Percentiles rank a stretch among this genome's conserved stretches.
These are phyloP conservation scores for Paecilomyces sp. DNA, from an alignment of 2,329 filamentous ascomycete species.

Conservation along the genomic window DNA sequence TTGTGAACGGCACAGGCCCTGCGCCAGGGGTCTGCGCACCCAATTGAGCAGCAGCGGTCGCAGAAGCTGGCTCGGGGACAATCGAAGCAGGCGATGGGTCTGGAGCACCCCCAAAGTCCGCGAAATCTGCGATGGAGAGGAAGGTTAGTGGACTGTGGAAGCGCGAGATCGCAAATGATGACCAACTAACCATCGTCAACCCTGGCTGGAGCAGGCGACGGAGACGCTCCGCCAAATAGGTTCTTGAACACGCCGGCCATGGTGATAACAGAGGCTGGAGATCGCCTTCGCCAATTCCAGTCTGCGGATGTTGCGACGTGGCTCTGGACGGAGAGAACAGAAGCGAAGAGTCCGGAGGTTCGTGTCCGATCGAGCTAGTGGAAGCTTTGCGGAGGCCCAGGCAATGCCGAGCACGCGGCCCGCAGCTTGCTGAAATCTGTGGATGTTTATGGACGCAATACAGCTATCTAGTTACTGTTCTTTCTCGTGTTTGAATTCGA, in stretches of 20 bases:
- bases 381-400: background rate
- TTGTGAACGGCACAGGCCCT: slow-evolving; percentile 64
- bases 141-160: slow-evolving; percentile 12
- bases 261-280: slow-evolving; percentile 10
- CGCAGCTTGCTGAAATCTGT: background rate
- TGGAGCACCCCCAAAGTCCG: slow-evolving; percentile 79
- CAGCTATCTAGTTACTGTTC: too few relatives aligned
- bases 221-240: slow-evolving; percentile 26
- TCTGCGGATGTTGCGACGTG: slow-evolving; percentile 4
- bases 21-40: slow-evolving; percentile 39
- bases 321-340: slow-evolving; percentile 1
- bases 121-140: slow-evolving; percentile 61
- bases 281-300: background rate
- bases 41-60: slow-evolving; percentile 38
- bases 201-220: slow-evolving; percentile 20
- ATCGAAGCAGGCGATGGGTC: slow-evolving; percentile 52
- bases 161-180: slow-evolving; percentile 11
- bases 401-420: background rate
- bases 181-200: slow-evolving; percentile 28
- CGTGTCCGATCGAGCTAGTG: background rate
- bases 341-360: slow-evolving; percentile 12
- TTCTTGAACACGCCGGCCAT: slow-evolving; percentile 36
- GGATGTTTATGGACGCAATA: background rate
- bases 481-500: too few relatives aligned
- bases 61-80: slow-evolving; percentile 31